A percentile compares a stretch with the other conserved stretches of the same genome.
These are phyloP conservation scores for Candida arabinofermentans DNA, from an alignment of 805 yeast genomes.

Conservation along the genomic window DNA sequence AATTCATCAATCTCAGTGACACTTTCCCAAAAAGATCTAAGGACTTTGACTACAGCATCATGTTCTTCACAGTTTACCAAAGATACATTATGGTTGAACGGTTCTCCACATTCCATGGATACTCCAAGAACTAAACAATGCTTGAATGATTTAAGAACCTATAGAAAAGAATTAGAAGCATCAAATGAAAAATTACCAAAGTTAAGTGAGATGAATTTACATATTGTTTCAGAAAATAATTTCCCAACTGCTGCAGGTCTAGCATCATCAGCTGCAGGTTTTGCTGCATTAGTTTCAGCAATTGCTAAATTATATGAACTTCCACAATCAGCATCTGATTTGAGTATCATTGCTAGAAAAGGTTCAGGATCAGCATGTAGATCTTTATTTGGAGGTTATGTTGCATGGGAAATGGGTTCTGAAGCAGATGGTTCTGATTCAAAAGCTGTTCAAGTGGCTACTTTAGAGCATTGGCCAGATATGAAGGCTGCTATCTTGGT, in stretches of 20 bases:
- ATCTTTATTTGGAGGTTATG: constrained; percentile 94
- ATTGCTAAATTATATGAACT: constrained; percentile 79
- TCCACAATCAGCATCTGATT: constrained; percentile 80
- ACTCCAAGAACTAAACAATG: constrained; percentile 67
- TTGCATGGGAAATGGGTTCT: constrained; percentile 98
- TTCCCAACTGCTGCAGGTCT: constrained; percentile 99
- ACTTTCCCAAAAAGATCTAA: constrained; percentile 81
- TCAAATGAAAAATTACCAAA: constrained; percentile 52
- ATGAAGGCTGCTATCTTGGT: constrained; percentile 92
- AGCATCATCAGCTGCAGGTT: constrained; percentile 98
- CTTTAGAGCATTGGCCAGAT: constrained; percentile 81
- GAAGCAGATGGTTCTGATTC: constrained; percentile 81
- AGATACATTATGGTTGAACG: constrained; percentile 83
- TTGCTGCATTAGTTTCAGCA: constrained; percentile 92
- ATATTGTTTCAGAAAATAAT: constrained; percentile 88
- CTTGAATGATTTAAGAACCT: constrained; percentile 64
- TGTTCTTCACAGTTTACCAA: constrained; percentile 50
- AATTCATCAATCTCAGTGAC: constrained; percentile 96
- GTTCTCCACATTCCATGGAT: constrained; percentile 68
- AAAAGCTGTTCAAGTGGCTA: constrained; percentile 88
- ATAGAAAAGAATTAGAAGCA: constrained; percentile 60
- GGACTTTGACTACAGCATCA: constrained; percentile 88
- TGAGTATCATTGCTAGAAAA: constrained; percentile 92
- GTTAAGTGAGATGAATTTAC: constrained; percentile 61
- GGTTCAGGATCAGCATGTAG: constrained; percentile 99